phyloP scores from a whole-genome alignment of 2,329 filamentous ascomycete species.

The Ceratocystis papillata region DNA sequence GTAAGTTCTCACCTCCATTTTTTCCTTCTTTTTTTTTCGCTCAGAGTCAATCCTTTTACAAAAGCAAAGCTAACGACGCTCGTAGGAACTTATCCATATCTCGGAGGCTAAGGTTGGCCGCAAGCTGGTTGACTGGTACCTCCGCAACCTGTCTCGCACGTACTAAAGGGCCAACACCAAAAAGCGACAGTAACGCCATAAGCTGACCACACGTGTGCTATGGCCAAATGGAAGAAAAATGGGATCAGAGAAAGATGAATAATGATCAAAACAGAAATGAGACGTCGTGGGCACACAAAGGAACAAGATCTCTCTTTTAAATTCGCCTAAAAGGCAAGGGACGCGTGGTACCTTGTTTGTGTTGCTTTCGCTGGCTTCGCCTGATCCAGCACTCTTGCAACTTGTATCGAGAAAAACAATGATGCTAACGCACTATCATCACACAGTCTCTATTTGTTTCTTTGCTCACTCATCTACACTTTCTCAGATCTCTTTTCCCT shows the following conservation, averaged over 20 bases:
- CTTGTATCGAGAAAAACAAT: neutral
- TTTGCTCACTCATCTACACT: constrained; percentile 8
- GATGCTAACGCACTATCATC: neutral
- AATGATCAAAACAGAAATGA: constrained; percentile 26
- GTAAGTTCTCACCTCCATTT: constrained; percentile 43
- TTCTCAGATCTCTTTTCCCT: neutral
- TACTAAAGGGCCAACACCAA: constrained; percentile 48
- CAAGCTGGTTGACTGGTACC: constrained; percentile 97
- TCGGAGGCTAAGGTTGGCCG: constrained; percentile 97
- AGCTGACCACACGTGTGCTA: neutral
- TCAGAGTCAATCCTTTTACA: neutral
- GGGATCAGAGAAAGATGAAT: constrained; percentile 24
- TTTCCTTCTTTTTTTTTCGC: neutral
- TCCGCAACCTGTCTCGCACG: constrained; percentile 88
- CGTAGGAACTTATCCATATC: constrained; percentile 88
- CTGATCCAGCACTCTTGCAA: neutral
- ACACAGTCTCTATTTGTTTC: constrained; percentile 10
- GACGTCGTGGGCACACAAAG: constrained; percentile 10
- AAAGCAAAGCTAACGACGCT: constrained; percentile 14
- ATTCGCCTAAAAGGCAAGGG: neutral
- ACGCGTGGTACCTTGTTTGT: neutral
- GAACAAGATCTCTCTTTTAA: constrained; percentile 13
- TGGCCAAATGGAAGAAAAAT: constrained; percentile 24
- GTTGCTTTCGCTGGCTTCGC: neutral
- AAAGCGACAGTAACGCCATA: neutral